Percentiles rank a stretch among this genome's conserved stretches.
These are phyloP conservation scores for Boletus vinaceobasis DNA, from an alignment of 768 basidiomycete species.

Conservation along the genomic window DNA sequence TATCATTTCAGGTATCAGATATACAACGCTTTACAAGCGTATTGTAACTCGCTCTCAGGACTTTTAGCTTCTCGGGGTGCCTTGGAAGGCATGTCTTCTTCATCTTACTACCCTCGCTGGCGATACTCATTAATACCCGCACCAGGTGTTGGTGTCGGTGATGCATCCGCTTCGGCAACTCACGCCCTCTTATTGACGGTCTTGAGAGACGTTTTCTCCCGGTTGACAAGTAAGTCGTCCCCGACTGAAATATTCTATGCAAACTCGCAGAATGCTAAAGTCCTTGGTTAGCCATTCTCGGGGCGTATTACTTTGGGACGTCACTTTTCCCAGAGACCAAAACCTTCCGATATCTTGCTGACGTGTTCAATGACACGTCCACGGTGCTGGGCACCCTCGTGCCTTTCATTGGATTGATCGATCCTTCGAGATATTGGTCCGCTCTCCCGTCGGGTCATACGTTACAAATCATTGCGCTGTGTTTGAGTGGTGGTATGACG, in stretches of 20 bases:
- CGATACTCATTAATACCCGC: not conserved
- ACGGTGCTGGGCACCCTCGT: slow-evolving; percentile 60
- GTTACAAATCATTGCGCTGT: slow-evolving; percentile 48
- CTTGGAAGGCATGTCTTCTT: slow-evolving; percentile 49
- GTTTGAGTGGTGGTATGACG: slow-evolving; percentile 55
- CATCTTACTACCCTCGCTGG: not conserved
- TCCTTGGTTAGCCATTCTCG: slow-evolving; percentile 51
- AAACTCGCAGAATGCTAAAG: not conserved
- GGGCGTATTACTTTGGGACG: slow-evolving; percentile 60
- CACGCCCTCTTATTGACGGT: slow-evolving; percentile 61
- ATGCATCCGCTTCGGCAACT: slow-evolving; percentile 62
- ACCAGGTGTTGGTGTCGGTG: slow-evolving; percentile 66
- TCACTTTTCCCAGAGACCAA: slow-evolving; percentile 69
- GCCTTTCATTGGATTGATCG: slow-evolving; percentile 43
- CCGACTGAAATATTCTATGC: not conserved
- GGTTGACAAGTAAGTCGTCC: slow-evolving; percentile 53
- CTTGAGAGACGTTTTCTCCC: slow-evolving; percentile 61
- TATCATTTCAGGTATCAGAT: slow-evolving; percentile 52
- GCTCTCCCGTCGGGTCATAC: slow-evolving; percentile 25
- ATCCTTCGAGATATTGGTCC: slow-evolving; percentile 33
- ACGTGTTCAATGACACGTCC: slow-evolving; percentile 60
- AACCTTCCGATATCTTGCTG: slow-evolving; percentile 63
- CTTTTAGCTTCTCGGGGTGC: slow-evolving; percentile 64
- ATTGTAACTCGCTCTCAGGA: slow-evolving; percentile 63
- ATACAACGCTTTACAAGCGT: slow-evolving; percentile 64